Base-by-base conservation (phyloP, 148 eudicot species). In the Heliosperma pusillum region DNA sequence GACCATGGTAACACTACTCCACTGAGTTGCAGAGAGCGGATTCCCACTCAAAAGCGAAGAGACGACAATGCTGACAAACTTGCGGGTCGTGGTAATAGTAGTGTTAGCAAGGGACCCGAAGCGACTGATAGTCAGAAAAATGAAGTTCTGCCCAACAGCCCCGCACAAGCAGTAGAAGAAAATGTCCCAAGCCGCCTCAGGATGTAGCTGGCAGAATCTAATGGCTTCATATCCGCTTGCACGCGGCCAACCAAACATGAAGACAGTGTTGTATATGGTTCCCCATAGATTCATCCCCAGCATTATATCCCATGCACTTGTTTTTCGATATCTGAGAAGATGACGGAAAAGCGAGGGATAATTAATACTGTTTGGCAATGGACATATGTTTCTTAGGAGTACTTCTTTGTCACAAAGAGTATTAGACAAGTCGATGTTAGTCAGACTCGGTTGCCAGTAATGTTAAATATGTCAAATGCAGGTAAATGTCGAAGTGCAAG, bases 151-250 rank as follows among this genome's bases (percentile, higher is more conserved):
- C 57, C 98, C 98, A 9, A 95, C 89, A 36, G 98, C 97, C 10
- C n/a, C n/a, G n/a, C 98, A 95, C 24, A 95, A 77, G 62, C 98
- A 95, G 82, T 85, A 95, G 75, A 90, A 84, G 11, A 95, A 80
- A 56, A 95, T 88, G 82, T 95, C 98, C 92, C 93, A 92, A 30
- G 92, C 98, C 72, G 98, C 97, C 72, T 95, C 97, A 2, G 98
- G 97, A 75, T 92, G 88, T 73, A 82, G 83, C 83, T 85, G 81
- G 88, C 98, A 95, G 84, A 95, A 95, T 47, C 79, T 81, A 60
- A 92, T 79, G 27, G 98, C 98, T 70, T 89, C 89, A 26, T 85
- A 95, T 36, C 98, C 98, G 72, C 87, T 92, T 40, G 96, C 97
- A 29, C 73, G 83, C 7, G 97, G 97, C 89, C 87, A 95, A 19